Conservation (phyloP, 1,284 basidiomycete genomes). For the Vanrija sp. region DNA sequence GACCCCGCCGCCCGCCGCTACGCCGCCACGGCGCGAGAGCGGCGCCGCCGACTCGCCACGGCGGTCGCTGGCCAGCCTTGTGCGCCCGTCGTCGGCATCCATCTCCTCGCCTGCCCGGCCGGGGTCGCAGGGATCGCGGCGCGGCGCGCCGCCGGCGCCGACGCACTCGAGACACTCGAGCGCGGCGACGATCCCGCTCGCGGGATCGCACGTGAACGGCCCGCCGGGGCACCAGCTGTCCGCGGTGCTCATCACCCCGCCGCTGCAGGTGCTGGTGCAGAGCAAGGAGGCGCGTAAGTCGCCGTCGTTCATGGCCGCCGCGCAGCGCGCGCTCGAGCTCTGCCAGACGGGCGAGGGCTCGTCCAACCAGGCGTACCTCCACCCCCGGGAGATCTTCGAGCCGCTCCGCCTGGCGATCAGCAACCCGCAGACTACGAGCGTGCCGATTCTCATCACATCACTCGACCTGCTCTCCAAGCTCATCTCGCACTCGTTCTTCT, state of each 20-base stretch:
- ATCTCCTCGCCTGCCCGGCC: conserved; percentile 21
- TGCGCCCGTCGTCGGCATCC: conserved; percentile 24
- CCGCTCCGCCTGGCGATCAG: conserved; percentile 82
- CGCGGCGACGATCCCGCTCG: conserved; percentile 33
- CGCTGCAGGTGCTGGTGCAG: conserved; percentile 77
- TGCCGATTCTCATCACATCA: conserved; percentile 89
- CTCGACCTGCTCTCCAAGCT: conserved; percentile 94
- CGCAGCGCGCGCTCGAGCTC: conserved; percentile 76
- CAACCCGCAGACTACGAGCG: conserved; percentile 70
- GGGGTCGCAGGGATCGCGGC: conserved; percentile 25
- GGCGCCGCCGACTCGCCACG: neutral
- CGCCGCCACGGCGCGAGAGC: neutral
- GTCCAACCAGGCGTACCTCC: conserved; percentile 46
- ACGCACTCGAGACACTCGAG: conserved; percentile 36
- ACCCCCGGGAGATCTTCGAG: conserved; percentile 82
- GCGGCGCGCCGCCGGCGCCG: neutral
- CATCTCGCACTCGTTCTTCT: conserved; percentile 92
- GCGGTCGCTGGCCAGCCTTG: conserved; percentile 16
- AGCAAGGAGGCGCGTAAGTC: conserved; percentile 88
- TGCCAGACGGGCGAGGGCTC: conserved; percentile 68
- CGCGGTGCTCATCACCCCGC: conserved; percentile 63
- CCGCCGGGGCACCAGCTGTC: conserved; percentile 43
- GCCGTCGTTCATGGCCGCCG: conserved; percentile 71
- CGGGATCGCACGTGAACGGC: conserved; percentile 11
- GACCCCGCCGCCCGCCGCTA: neutral